Base-by-base conservation (phyloP, 441 rosid genomes). In the Hura crepitans region DNA sequence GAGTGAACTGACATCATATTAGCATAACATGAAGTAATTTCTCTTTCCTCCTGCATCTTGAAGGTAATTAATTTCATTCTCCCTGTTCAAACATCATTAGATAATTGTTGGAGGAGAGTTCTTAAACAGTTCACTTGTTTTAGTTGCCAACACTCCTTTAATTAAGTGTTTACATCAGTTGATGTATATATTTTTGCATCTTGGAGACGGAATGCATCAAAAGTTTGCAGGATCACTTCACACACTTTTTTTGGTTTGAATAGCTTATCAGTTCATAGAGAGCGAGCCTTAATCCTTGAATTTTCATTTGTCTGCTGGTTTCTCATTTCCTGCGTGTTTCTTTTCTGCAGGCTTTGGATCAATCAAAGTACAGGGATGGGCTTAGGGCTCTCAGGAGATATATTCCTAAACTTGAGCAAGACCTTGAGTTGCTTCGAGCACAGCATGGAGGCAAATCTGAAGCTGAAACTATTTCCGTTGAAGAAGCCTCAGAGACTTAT, bases 351-450 rank as follows among this genome's bases (percentile, higher is more conserved):
- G 93, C 93, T 63, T 74, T 92, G 85, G 98, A 95, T 71, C 92
- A 90, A 72, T 92, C 97, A 53, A 95, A 87, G 73, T 88, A 85
- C 67, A 74, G 94, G 70, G 99, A 95, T 66, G 92, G 87, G 8
- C 89, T 95, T 43, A 85, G 93, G 60, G 90, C 94, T 35, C 84
- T 95, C 47, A 81, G 90, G 75, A 87, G 80, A 79, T 76, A 83
- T 69, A 88, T 92, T 43, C 97, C 97, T 18, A 81, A 86, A 77
- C 97, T 95, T 59, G 85, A 90, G 73, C 96, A 86, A 79, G 99
- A 92, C 63, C 89, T 92, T 45, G 86, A 81, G 80, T 81, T 95
- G 82, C 86, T 86, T 72, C 85, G 69, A 70, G 91, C 87, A 35
- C 92, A 80, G 75, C 76, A 77, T 72, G 72, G 80, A 33, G 46